These are phyloP conservation scores for Furcasterigmium furcatum DNA, from an alignment of 2,329 filamentous ascomycete genomes.

Conservation along the genomic window DNA sequence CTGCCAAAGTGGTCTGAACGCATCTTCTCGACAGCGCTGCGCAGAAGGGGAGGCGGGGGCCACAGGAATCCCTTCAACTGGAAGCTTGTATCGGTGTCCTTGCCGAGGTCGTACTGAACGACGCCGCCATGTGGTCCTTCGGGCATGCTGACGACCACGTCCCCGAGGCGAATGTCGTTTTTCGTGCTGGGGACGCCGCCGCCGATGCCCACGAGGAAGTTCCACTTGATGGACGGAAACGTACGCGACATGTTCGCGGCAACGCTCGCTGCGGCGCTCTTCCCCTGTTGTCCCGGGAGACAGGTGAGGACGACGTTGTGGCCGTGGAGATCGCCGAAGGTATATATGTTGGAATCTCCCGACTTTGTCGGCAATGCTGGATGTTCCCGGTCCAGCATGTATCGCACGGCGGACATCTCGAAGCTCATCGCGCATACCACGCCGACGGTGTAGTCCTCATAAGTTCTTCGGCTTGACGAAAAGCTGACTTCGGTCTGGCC, in stretches of 20 bases:
- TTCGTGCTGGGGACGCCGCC: constrained; percentile 13
- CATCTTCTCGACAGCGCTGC: constrained; percentile 10
- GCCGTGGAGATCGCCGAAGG: constrained; percentile 18
- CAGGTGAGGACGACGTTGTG: constrained; percentile 23
- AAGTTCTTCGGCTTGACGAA: not conserved
- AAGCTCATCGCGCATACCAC: constrained; percentile 19
- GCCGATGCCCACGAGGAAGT: constrained; percentile 20
- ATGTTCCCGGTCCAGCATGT: constrained; percentile 23
- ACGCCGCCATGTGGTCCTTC: constrained; percentile 4
- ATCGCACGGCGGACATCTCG: constrained; percentile 21
- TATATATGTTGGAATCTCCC: constrained; percentile 19
- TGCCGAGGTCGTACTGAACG: constrained; percentile 6
- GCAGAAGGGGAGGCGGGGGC: constrained; percentile 9
- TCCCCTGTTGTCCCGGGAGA: constrained; percentile 19
- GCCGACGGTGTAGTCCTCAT: constrained; percentile 18
- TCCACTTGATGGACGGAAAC: constrained; percentile 18
- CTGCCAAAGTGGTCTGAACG: not conserved
- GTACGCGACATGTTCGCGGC: constrained; percentile 16
- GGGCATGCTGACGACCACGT: constrained; percentile 11
- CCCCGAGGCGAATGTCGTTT: constrained; percentile 11
- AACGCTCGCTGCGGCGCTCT: constrained; percentile 17
- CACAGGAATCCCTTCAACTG: constrained; percentile 12
- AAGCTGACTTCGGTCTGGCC: too few relatives aligned
- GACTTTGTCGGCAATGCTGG: constrained; percentile 5
- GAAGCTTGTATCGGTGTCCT: constrained; percentile 1